Conservation (phyloP, 1,284 basidiomycete species). For the Boletellus sp. region DNA sequence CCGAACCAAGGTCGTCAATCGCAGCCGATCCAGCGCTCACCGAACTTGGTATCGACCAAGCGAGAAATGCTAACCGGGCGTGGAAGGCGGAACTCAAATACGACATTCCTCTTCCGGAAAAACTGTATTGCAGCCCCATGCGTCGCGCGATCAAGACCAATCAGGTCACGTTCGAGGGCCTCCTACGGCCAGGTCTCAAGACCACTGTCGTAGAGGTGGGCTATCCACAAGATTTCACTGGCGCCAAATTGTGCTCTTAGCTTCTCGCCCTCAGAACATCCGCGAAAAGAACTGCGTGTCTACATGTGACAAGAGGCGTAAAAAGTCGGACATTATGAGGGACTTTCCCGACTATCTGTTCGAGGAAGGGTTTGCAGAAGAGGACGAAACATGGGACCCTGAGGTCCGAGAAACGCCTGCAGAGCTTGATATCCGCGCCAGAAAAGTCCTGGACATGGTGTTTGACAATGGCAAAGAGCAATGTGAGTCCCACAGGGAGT, state of each 20-base stretch:
- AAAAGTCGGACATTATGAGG: slow-evolving; percentile 48
- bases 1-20: slow-evolving; percentile 2
- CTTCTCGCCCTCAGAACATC: slow-evolving; percentile 43
- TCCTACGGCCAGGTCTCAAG: slow-evolving; percentile 29
- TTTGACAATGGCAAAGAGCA: slow-evolving; percentile 50
- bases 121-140: slow-evolving; percentile 70
- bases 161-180: slow-evolving; percentile 52
- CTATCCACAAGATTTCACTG: background rate
- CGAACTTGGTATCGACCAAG: slow-evolving; percentile 61
- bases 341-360: slow-evolving; percentile 64
- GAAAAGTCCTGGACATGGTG: slow-evolving; percentile 58
- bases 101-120: slow-evolving; percentile 59
- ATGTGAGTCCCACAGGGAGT: slow-evolving; percentile 37
- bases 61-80: slow-evolving; percentile 45
- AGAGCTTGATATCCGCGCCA: slow-evolving; percentile 54
- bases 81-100: slow-evolving; percentile 57
- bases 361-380: slow-evolving; percentile 67
- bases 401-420: slow-evolving; percentile 60
- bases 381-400: slow-evolving; percentile 67
- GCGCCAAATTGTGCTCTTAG: background rate
- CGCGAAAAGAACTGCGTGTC: slow-evolving; percentile 69
- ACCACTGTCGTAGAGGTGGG: slow-evolving; percentile 53
- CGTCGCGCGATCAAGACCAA: slow-evolving; percentile 70
- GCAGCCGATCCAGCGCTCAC: slow-evolving; percentile 78
- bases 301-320: slow-evolving; percentile 68